These are phyloP conservation scores for Solanum dulcamara DNA, from an alignment of 257 asterid genomes.

Conservation along the genomic window DNA sequence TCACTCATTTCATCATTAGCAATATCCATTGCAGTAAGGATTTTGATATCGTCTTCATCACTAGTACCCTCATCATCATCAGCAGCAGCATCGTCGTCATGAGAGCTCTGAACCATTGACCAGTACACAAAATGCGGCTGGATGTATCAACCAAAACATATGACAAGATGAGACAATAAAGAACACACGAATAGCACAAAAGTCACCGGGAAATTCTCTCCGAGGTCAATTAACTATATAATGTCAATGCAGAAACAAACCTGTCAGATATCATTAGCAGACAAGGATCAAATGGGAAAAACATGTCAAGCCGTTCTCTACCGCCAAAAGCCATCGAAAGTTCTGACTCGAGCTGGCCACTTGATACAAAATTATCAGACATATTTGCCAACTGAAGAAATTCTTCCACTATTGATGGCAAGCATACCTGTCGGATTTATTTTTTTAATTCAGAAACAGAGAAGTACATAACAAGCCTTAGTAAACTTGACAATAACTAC, in stretches of 20 bases:
- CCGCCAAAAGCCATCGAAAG: conserved; percentile 62
- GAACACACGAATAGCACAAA: neutral
- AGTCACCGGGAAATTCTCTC: neutral
- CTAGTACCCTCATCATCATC: conserved; percentile 44
- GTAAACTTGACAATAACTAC: neutral
- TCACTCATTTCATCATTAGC: conserved; percentile 29
- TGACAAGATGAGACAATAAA: neutral
- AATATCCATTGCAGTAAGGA: conserved; percentile 15
- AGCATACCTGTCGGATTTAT: conserved; percentile 56
- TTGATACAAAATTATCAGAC: conserved; percentile 24
- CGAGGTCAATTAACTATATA: neutral
- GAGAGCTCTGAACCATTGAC: conserved; percentile 69
- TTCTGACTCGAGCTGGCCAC: conserved; percentile 43
- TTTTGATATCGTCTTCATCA: conserved; percentile 42
- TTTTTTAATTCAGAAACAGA: neutral
- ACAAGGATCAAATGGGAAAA: conserved; percentile 92
- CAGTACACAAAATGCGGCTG: conserved; percentile 71
- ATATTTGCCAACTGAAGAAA: conserved; percentile 46
- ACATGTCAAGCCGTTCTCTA: conserved; percentile 52
- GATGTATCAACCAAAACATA: conserved; percentile 34
- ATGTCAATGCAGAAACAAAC: conserved; percentile 16
- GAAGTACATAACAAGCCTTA: neutral
- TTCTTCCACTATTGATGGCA: conserved; percentile 78
- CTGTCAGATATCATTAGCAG: conserved; percentile 73
- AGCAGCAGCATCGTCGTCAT: conserved; percentile 11